Conservation (phyloP, 2,329 filamentous ascomycete species). For the Scytalidium sp. region DNA sequence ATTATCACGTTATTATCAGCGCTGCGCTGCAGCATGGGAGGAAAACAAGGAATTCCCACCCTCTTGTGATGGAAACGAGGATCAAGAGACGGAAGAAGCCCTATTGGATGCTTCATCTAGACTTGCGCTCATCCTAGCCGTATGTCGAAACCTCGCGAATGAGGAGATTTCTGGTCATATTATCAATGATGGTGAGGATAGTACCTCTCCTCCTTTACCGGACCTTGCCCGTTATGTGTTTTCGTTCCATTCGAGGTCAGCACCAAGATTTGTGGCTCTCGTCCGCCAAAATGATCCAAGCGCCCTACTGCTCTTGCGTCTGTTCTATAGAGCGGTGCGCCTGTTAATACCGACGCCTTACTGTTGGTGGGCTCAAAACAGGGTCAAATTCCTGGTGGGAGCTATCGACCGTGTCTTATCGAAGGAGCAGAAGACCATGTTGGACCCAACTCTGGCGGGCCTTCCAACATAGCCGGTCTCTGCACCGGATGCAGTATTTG, state of each 20-base stretch:
- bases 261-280: background rate
- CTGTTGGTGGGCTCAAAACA: background rate
- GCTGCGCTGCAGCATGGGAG: background rate
- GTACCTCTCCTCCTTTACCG: background rate
- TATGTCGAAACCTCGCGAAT: background rate
- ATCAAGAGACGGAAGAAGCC: background rate
- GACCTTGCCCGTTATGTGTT: background rate
- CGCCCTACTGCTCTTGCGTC: background rate
- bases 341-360: background rate
- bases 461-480: too few relatives aligned
- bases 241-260: background rate
- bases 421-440: background rate
- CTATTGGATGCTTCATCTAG: background rate
- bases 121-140: background rate
- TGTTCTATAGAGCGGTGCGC: background rate
- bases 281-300: background rate
- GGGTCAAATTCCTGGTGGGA: background rate
- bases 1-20: background rate
- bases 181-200: background rate
- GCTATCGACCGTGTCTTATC: background rate
- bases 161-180: background rate
- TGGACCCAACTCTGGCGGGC: background rate
- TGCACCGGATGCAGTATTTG: too few relatives aligned
- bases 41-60: background rate
- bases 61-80: too few relatives aligned